phyloP scores from a whole-genome alignment of 2,329 filamentous ascomycete genomes.

The Seiridium unicorne region DNA sequence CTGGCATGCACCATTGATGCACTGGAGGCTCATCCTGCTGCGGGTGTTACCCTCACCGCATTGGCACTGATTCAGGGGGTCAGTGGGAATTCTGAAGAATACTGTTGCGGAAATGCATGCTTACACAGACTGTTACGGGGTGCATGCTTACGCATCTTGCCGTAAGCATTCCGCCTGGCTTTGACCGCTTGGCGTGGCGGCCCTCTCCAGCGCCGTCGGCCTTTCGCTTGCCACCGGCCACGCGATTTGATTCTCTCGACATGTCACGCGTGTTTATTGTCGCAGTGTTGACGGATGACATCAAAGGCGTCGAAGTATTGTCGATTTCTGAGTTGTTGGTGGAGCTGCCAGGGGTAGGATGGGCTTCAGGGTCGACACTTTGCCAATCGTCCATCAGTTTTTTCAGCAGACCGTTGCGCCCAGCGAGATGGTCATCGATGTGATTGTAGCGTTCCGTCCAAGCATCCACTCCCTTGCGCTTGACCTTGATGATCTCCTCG shows the following conservation, averaged over 20 bases:
- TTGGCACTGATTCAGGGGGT: conserved; percentile 18
- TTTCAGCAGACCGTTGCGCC: conserved; percentile 36
- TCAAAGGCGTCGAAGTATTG: not conserved
- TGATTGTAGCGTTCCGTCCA: conserved; percentile 64
- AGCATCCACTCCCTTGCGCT: conserved; percentile 48
- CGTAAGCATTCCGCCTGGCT: not conserved
- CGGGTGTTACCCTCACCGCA: conserved; percentile 15
- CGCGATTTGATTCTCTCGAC: not conserved
- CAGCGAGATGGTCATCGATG: conserved; percentile 70
- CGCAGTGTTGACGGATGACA: not conserved
- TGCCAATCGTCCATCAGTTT: conserved; percentile 57
- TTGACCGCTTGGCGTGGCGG: conserved; percentile 1
- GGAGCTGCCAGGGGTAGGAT: not conserved
- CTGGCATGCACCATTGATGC: conserved; percentile 7
- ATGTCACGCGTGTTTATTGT: not conserved
- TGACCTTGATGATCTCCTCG: conserved; percentile 49
- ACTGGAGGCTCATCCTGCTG: conserved; percentile 5
- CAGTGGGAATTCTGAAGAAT: not conserved
- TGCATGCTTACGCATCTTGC: conserved; percentile 10
- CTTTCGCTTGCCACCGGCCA: conserved; percentile 6
- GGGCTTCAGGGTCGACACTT: conserved; percentile 28
- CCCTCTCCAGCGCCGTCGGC: not conserved
- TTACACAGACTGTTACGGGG: not conserved
- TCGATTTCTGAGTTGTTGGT: conserved; percentile 1
- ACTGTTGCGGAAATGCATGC: not conserved